Conservation (phyloP, 108 stramenopile species). For the Poteriospumella lacustris region DNA sequence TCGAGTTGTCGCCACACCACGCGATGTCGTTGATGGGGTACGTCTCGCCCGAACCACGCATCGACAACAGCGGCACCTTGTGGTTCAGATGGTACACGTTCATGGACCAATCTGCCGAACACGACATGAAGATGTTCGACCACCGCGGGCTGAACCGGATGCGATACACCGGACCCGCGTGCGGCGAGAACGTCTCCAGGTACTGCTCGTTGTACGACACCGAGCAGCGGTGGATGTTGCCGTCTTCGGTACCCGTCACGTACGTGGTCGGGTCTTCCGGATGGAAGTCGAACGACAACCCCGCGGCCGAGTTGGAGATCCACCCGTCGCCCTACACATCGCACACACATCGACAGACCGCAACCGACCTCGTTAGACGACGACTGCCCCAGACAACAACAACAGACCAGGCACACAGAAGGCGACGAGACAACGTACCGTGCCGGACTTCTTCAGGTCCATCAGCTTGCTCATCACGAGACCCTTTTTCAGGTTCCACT, state of each 20-base stretch:
- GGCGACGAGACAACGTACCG: too few species aligned
- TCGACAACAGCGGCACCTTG: neutral
- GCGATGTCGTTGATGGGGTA: slow-evolving; percentile 51
- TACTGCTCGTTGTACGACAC: slow-evolving; percentile 59
- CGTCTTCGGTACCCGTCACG: slow-evolving; percentile 58
- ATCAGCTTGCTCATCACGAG: slow-evolving; percentile 52
- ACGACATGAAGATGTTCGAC: slow-evolving; percentile 47
- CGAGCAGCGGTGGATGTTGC: slow-evolving; percentile 53
- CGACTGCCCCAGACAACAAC: too few species aligned
- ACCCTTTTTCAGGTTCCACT: slow-evolving; percentile 60
- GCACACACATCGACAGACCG: too few species aligned
- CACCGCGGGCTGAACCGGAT: slow-evolving; percentile 50
- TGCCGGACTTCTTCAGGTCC: slow-evolving; percentile 44
- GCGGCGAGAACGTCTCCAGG: slow-evolving; percentile 52
- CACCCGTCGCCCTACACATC: slow-evolving; percentile 54
- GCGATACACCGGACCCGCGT: slow-evolving; percentile 59
- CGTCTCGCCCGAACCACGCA: neutral
- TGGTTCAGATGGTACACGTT: slow-evolving; percentile 33
- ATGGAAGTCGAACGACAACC: slow-evolving; percentile 55
- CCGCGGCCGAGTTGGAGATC: slow-evolving; percentile 50
- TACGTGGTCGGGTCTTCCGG: slow-evolving; percentile 44
- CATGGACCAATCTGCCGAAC: slow-evolving; percentile 60
- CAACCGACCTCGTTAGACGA: too few species aligned
- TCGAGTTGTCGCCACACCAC: slow-evolving; percentile 51
- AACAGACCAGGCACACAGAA: too few species aligned